Conservation (phyloP, 371 early-diverging fungal genomes). For the Chytridium lagenaria region DNA sequence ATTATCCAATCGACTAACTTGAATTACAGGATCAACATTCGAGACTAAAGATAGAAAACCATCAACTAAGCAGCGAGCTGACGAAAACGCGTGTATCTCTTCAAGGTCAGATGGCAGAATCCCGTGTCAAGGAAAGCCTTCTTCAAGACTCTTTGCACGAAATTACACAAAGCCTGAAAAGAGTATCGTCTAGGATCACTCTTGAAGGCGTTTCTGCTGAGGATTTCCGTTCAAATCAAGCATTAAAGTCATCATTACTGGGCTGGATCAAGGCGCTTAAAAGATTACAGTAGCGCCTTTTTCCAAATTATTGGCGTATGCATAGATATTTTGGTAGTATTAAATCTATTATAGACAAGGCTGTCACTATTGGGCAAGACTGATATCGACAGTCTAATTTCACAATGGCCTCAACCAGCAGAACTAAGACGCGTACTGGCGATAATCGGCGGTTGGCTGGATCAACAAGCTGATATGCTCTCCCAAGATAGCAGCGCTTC, state of each 20-base stretch:
- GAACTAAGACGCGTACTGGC: background rate
- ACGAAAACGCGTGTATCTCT: background rate
- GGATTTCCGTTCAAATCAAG: background rate
- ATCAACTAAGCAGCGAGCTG: background rate
- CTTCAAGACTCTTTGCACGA: slow-evolving; percentile 1
- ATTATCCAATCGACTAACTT: background rate
- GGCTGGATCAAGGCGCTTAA: background rate
- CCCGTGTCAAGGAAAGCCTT: background rate
- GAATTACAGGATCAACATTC: background rate
- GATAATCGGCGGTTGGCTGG: background rate
- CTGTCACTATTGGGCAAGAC: too few relatives aligned
- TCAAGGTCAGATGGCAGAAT: background rate
- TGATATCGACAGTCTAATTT: too few relatives aligned
- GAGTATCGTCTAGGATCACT: slow-evolving; percentile 4
- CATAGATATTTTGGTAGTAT: too few relatives aligned
- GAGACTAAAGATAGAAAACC: background rate
- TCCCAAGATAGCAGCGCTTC: background rate
- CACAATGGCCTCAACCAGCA: background rate
- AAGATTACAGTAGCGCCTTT: background rate
- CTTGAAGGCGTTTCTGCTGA: background rate
- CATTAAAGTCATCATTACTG: background rate
- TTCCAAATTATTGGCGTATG: slow-evolving; percentile 1
- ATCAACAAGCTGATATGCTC: background rate
- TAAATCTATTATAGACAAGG: too few relatives aligned
- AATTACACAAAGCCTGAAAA: background rate